A percentile compares a stretch with the other conserved stretches of the same genome.
phyloP scores from a whole-genome alignment of 2,329 filamentous ascomycete species.

The Pseudocercospora macadamiae region DNA sequence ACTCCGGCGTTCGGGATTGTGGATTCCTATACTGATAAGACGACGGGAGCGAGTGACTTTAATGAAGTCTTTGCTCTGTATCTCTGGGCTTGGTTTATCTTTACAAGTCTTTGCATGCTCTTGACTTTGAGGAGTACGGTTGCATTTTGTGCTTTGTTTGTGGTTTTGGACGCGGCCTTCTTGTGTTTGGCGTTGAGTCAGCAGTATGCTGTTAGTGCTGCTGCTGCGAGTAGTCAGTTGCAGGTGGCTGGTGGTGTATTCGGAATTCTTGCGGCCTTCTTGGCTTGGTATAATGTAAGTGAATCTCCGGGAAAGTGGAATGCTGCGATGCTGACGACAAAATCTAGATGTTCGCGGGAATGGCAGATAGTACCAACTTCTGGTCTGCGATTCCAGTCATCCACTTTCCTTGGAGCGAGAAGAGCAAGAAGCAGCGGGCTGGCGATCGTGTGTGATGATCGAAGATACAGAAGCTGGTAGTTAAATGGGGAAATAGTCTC shows the following conservation, averaged over 20 bases:
- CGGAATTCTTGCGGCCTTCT: constrained; percentile 77
- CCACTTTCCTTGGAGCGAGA: constrained; percentile 43
- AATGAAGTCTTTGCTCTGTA: constrained; percentile 72
- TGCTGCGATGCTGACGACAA: background rate
- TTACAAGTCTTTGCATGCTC: constrained; percentile 73
- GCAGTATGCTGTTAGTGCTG: constrained; percentile 32
- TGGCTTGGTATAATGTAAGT: constrained; percentile 81
- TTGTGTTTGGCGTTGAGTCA: constrained; percentile 63
- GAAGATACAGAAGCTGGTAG: too few species aligned
- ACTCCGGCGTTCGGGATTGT: constrained; percentile 15
- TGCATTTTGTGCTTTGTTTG: constrained; percentile 77
- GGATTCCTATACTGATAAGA: constrained; percentile 40
- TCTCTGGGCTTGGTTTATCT: constrained; percentile 82
- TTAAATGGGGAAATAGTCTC: too few species aligned
- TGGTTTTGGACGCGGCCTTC: constrained; percentile 74
- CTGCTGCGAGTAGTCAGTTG: constrained; percentile 20
- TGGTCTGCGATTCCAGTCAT: constrained; percentile 37
- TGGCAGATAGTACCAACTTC: constrained; percentile 62
- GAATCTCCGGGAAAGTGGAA: constrained; percentile 54
- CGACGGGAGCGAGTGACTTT: constrained; percentile 45
- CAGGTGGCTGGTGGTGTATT: constrained; percentile 76
- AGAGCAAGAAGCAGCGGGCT: constrained; percentile 19
- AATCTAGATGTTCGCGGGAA: constrained; percentile 51
- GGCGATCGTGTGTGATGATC: background rate
- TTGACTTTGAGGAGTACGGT: constrained; percentile 77